Percentiles rank a stretch among this genome's conserved stretches.
Evolutionary conservation across 2,329 filamentous ascomycete species (phyloP).

Genomic region (Aspergillus eucalypticola): DNA sequence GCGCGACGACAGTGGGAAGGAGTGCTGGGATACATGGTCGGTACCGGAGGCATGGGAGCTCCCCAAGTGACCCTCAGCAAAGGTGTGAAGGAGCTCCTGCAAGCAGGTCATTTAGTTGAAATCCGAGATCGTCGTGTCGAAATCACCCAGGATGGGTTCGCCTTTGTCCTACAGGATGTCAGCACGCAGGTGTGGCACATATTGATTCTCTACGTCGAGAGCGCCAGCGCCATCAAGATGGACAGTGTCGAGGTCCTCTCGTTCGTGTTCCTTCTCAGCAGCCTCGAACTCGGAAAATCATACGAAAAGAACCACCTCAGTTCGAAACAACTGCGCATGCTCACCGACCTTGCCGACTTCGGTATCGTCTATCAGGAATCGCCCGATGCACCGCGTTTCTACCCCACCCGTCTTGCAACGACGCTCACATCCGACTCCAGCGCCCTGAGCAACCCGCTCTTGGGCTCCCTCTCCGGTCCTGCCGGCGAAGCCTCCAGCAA

Average conservation of each 20-base stretch:
- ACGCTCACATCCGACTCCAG: constrained; percentile 80
- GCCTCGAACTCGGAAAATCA: constrained; percentile 83
- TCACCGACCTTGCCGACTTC: constrained; percentile 88
- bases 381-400: constrained; percentile 59
- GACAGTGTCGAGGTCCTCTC: constrained; percentile 92
- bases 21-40: constrained; percentile 91
- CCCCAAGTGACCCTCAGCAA: constrained; percentile 61
- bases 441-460: constrained; percentile 69
- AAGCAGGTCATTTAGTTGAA: constrained; percentile 79
- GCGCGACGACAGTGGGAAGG: constrained; percentile 91
- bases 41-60: constrained; percentile 51
- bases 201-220: constrained; percentile 87
- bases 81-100: constrained; percentile 80
- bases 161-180: constrained; percentile 89
- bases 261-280: constrained; percentile 94
- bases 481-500: constrained; percentile 32
- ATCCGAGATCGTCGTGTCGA: constrained; percentile 56
- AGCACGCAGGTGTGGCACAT: constrained; percentile 98
- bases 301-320: constrained; percentile 87
- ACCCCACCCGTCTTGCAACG: constrained; percentile 90
- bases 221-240: constrained; percentile 72
- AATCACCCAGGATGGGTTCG: constrained; percentile 92
- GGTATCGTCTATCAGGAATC: constrained; percentile 75
- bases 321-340: constrained; percentile 78
- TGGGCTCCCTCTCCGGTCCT: constrained; percentile 58